Evolutionary conservation across 1,284 basidiomycete species (phyloP).

Genomic region (Microbotryomycetes sp.): DNA sequence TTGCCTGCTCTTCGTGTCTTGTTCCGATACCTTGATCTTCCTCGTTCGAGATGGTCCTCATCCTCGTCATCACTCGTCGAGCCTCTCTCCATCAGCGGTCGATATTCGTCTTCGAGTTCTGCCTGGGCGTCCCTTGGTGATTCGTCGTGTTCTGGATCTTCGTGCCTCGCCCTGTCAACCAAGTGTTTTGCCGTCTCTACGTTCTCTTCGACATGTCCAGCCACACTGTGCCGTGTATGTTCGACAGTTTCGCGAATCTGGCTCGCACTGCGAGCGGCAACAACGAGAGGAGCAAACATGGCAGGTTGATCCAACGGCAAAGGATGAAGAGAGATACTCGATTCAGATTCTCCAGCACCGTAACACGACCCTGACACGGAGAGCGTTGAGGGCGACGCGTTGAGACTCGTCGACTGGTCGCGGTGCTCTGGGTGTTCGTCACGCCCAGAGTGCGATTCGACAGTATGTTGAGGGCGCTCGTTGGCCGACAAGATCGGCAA

Average conservation of each 20-base stretch:
- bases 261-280: slow-evolving; percentile 1
- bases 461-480: too few relatives aligned
- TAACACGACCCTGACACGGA: too few relatives aligned
- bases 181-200: slow-evolving; percentile 11
- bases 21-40: neutral
- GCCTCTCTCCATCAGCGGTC: slow-evolving; percentile 22
- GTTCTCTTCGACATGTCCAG: neutral
- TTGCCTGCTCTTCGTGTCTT: neutral
- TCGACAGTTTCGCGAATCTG: slow-evolving; percentile 1
- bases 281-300: slow-evolving; percentile 10
- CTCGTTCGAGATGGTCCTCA: neutral
- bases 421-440: neutral
- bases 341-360: neutral
- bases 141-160: slow-evolving; percentile 11
- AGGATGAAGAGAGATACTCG: neutral
- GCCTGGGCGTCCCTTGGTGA: slow-evolving; percentile 15
- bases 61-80: neutral
- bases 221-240: neutral
- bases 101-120: slow-evolving; percentile 25
- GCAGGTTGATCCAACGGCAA: neutral
- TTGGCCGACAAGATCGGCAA: neutral
- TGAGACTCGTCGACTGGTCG: too few relatives aligned
- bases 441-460: too few relatives aligned
- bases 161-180: slow-evolving; percentile 2
- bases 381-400: too few relatives aligned